Evolutionary conservation across 495 filamentous ascomycete species (phyloP), one percentile per base, ranked within the genome.

Genomic region (Platismatia glauca): DNA sequence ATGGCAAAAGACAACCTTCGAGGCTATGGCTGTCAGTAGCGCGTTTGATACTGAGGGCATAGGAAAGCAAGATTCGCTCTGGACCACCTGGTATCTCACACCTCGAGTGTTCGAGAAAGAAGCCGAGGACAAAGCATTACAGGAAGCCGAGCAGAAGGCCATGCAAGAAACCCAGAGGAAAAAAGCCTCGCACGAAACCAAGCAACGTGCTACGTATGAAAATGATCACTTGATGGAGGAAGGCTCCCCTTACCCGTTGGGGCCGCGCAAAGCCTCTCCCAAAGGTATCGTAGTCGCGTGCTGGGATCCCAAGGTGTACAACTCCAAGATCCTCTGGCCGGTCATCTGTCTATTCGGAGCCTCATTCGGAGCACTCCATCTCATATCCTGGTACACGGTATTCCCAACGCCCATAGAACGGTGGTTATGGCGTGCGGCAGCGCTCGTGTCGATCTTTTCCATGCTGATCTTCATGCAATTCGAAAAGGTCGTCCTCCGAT

Each of bases 391-490:
- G 69, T 31, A 71, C 55, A 64, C 65, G 8, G 56, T 58, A 1
- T 72, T 71, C 56, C 70, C 70, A 44, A 72, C 69, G 33, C 9
- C 39, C 15, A 33, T 64, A 15, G 62, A 64, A 37, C 31, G 38
- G 38, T 69, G 70, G 72, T 62, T 74, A 20, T 74, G 73, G 73
- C 70, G 72, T 22, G 63, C 53, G n/a, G 65, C 73, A 15, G 72
- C 68, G 20, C 67, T 73, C 50, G 58, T 65, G 7, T 75, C 72
- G 37, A 50, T 59, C 24, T 22, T 59, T 52, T 64, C 61, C 13
- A 64, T 64, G 61, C 53, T 75, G 35, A 63, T 73, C 29, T 73
- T 74, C 62, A 75, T 75, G 72, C 71, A 75, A 38, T 75, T 69
- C 58, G 66, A 73, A 57, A 73, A 71, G 58, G 71, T 74, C 44